phyloP scores from a whole-genome alignment of 2,329 filamentous ascomycete genomes.

The Phaeophleospora eucalypticola region DNA sequence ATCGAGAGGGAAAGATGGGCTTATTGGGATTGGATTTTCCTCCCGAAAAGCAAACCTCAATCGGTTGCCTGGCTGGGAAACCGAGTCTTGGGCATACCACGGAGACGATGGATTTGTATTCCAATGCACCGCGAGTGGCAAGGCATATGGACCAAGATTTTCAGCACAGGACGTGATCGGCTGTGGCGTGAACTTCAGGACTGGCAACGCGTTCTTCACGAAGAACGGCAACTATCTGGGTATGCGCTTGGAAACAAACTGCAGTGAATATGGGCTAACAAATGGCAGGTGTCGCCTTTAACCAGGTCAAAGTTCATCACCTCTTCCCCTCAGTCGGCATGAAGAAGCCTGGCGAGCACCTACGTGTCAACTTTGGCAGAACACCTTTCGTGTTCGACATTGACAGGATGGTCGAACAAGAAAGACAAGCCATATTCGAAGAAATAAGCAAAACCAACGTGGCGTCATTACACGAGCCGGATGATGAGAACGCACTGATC shows the following conservation, averaged over 20 bases:
- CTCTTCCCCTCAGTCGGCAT: conserved; percentile 66
- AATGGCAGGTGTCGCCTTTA: conserved; percentile 62
- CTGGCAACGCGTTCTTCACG: conserved; percentile 60
- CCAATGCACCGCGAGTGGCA: conserved; percentile 53
- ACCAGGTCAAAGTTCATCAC: conserved; percentile 56
- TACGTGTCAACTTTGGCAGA: conserved; percentile 61
- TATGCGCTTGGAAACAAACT: conserved; percentile 39
- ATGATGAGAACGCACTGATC: conserved; percentile 72
- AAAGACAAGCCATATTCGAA: conserved; percentile 55
- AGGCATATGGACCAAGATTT: conserved; percentile 59
- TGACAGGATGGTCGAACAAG: conserved; percentile 71
- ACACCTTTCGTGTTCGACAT: conserved; percentile 87
- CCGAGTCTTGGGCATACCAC: conserved; percentile 63
- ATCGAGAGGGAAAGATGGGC: conserved; percentile 60
- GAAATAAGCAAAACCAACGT: conserved; percentile 60
- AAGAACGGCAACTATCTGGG: conserved; percentile 59
- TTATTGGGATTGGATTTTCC: conserved; percentile 59
- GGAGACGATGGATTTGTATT: conserved; percentile 64
- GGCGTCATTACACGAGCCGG: conserved; percentile 57
- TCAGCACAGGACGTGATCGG: conserved; percentile 57
- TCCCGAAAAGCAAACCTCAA: conserved; percentile 56
- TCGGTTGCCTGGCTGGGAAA: conserved; percentile 62
- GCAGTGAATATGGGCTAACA: conserved; percentile 5
- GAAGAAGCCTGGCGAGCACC: conserved; percentile 58
- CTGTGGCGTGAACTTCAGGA: conserved; percentile 62